phyloP scores from a whole-genome alignment of 805 yeast genomes.

The Candida railenensis region DNA sequence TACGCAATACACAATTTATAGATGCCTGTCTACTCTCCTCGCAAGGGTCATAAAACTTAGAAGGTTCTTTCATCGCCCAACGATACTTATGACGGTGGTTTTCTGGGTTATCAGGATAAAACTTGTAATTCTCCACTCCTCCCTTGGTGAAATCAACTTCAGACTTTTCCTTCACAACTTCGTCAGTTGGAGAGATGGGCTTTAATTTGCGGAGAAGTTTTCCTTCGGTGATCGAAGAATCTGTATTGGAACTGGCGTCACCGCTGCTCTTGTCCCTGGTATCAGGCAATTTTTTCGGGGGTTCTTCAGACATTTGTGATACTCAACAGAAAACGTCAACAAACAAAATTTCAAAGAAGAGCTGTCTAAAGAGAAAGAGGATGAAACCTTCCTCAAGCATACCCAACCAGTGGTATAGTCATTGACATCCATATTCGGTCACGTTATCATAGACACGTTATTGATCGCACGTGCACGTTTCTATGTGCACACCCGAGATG shows the following conservation, averaged over 20 bases:
- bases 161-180: constrained; percentile 31
- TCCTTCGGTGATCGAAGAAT: too few species aligned
- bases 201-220: neutral
- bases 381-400: neutral
- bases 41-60: constrained; percentile 91
- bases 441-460: neutral
- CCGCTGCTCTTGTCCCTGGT: neutral
- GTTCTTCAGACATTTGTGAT: neutral
- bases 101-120: constrained; percentile 88
- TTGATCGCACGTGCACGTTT: neutral
- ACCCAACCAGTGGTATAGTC: neutral
- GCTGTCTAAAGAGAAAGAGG: too few species aligned
- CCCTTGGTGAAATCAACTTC: constrained; percentile 60
- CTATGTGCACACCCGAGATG: neutral
- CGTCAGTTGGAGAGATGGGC: constrained; percentile 15
- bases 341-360: too few species aligned
- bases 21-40: constrained; percentile 87
- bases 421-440: neutral
- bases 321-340: too few species aligned
- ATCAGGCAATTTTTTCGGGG: neutral
- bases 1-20: constrained; percentile 75
- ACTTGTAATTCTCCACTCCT: constrained; percentile 51
- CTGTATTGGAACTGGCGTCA: too few species aligned
- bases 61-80: constrained; percentile 74
- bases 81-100: constrained; percentile 63